Evolutionary conservation across 805 yeast species (phyloP).

Genomic region (Candida sakaeoensis): DNA sequence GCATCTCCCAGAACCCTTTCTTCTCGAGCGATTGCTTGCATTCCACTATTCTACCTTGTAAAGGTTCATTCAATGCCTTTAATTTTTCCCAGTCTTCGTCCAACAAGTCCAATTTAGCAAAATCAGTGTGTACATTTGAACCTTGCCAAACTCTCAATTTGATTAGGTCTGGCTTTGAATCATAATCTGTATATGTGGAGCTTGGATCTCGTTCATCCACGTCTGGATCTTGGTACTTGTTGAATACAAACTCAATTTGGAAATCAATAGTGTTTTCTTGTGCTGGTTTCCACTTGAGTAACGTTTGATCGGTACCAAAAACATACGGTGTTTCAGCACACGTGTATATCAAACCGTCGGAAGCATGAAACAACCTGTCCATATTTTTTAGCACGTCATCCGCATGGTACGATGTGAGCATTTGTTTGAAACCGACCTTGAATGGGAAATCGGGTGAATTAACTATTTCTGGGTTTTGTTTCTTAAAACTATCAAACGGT

Average conservation of each 20-base stretch:
- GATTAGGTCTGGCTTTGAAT: conserved; percentile 62
- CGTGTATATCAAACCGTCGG: conserved; percentile 93
- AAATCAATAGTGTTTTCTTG: conserved; percentile 94
- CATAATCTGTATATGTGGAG: conserved; percentile 76
- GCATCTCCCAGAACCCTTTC: conserved; percentile 70
- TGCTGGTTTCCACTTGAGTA: conserved; percentile 96
- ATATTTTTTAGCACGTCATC: conserved; percentile 69
- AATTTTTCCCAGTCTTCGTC: conserved; percentile 80
- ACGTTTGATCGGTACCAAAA: conserved; percentile 81
- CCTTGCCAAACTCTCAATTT: conserved; percentile 80
- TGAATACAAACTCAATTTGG: conserved; percentile 61
- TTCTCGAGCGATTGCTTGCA: conserved; percentile 60
- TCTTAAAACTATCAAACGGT: conserved; percentile 74
- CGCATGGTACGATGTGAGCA: conserved; percentile 80
- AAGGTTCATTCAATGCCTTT: conserved; percentile 69
- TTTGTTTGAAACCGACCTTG: conserved; percentile 78
- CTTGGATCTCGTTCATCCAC: conserved; percentile 64
- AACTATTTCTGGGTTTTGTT: conserved; percentile 68
- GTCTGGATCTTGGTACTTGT: conserved; percentile 56
- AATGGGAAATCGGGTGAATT: conserved; percentile 68
- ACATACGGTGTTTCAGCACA: conserved; percentile 84
- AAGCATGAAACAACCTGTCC: conserved; percentile 74
- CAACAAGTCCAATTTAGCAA: conserved; percentile 56
- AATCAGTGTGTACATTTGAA: conserved; percentile 55
- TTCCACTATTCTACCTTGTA: conserved; percentile 87